phyloP scores from a whole-genome alignment of 2,329 filamentous ascomycete genomes.

The Pseudopithomyces chartarum region DNA sequence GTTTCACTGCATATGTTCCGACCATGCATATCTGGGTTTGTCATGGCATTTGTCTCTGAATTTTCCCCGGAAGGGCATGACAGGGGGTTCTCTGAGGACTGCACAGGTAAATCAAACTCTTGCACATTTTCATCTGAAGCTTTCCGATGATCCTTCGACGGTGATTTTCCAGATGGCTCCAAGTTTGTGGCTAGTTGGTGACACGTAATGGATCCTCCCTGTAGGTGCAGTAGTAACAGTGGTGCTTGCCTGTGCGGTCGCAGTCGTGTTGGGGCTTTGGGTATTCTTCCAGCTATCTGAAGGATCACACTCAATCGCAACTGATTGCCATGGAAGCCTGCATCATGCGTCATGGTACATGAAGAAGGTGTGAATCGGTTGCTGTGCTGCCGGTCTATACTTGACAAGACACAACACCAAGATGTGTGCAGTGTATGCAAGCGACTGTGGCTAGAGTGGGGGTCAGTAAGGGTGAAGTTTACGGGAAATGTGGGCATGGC shows the following conservation, averaged over 20 bases:
- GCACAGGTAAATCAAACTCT: background rate
- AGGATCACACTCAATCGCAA: slow-evolving; percentile 34
- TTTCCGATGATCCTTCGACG: background rate
- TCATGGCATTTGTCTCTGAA: background rate
- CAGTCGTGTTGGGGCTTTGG: slow-evolving; percentile 31
- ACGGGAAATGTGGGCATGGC: background rate
- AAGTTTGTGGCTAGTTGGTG: background rate
- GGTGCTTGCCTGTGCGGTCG: slow-evolving; percentile 5
- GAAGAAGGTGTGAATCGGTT: background rate
- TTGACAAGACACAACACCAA: too few relatives aligned
- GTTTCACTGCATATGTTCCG: background rate
- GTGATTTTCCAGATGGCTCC: background rate
- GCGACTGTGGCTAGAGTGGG: background rate
- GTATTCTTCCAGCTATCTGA: slow-evolving; percentile 26
- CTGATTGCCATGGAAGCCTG: slow-evolving; percentile 28
- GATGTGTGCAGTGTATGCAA: background rate
- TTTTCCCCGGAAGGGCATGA: background rate
- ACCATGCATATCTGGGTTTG: background rate
- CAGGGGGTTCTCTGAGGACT: background rate
- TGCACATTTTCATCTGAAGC: background rate
- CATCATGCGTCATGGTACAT: slow-evolving; percentile 23
- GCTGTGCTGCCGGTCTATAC: background rate
- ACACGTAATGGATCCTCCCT: background rate
- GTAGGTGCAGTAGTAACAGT: background rate
- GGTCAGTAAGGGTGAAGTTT: background rate